These are phyloP conservation scores for Kregervanrija delftensis DNA, from an alignment of 805 yeast species.

Conservation along the genomic window DNA sequence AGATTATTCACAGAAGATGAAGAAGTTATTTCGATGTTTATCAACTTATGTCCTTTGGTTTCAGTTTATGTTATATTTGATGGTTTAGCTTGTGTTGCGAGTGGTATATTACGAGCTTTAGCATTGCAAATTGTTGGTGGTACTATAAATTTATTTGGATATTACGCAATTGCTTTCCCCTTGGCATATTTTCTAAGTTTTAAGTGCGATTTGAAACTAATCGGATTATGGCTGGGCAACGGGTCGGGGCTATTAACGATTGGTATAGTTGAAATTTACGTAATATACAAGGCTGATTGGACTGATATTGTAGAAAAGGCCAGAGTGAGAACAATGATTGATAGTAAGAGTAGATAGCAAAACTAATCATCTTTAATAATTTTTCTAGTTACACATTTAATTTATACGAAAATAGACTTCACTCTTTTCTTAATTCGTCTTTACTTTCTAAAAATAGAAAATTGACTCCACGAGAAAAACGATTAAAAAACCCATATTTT, in stretches of 20 bases:
- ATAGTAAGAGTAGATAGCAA: neutral
- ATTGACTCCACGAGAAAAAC: no score
- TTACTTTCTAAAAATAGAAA: no score
- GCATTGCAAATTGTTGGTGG: conserved; percentile 76
- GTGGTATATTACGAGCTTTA: conserved; percentile 69
- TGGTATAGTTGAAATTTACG: conserved; percentile 40
- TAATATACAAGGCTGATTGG: conserved; percentile 49
- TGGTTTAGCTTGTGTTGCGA: conserved; percentile 62
- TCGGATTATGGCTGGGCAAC: conserved; percentile 71
- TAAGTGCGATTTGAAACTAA: conserved; percentile 36
- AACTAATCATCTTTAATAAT: neutral
- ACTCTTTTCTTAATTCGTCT: neutral
- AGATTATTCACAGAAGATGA: conserved; percentile 54
- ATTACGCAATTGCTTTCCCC: conserved; percentile 68
- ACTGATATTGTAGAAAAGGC: conserved; percentile 34
- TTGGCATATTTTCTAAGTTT: conserved; percentile 55
- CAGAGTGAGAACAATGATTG: conserved; percentile 9
- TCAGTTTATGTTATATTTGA: conserved; percentile 64
- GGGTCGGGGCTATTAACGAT: conserved; percentile 57
- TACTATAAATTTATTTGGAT: conserved; percentile 56
- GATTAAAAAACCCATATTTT: neutral
- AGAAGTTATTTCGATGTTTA: conserved; percentile 47
- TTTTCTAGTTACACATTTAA: neutral
- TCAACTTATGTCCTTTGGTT: conserved; percentile 53
- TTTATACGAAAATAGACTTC: neutral